Conservation (phyloP, 129 eudicot species). For the Flaveria trinervia region DNA sequence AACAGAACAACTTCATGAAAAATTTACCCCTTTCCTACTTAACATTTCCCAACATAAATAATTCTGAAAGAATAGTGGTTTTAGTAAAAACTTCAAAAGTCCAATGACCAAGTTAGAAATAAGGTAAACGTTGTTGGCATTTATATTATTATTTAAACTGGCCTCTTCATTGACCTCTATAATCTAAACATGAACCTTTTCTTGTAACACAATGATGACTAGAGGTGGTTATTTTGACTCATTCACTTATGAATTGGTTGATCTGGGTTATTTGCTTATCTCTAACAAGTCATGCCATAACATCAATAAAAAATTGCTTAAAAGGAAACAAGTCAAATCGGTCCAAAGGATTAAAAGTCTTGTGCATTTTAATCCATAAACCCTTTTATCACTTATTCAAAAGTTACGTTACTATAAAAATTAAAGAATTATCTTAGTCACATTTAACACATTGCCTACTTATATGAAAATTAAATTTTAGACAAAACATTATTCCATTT, state of each 20-base stretch:
- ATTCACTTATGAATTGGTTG: background rate
- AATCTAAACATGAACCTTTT: background rate
- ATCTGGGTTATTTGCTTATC: background rate
- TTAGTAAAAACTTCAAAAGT: background rate
- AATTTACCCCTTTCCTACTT: background rate
- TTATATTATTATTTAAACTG: background rate
- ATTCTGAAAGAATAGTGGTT: background rate
- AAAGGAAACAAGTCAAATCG: background rate
- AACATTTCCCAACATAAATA: background rate
- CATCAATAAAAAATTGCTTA: background rate
- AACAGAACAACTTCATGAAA: background rate
- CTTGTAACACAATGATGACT: slow-evolving; percentile 1
- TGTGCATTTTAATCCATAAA: background rate
- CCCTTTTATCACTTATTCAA: background rate
- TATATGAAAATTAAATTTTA: background rate
- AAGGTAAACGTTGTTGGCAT: background rate
- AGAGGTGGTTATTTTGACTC: background rate
- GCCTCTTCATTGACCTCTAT: background rate
- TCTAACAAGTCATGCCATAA: background rate
- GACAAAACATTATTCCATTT: background rate
- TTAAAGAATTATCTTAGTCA: background rate
- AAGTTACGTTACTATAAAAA: background rate
- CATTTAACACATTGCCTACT: background rate
- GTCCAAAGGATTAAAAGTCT: background rate
- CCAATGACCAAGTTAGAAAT: background rate